Evolutionary conservation across 257 asterid species (phyloP).

Genomic region (Jaltomata sinuosa): DNA sequence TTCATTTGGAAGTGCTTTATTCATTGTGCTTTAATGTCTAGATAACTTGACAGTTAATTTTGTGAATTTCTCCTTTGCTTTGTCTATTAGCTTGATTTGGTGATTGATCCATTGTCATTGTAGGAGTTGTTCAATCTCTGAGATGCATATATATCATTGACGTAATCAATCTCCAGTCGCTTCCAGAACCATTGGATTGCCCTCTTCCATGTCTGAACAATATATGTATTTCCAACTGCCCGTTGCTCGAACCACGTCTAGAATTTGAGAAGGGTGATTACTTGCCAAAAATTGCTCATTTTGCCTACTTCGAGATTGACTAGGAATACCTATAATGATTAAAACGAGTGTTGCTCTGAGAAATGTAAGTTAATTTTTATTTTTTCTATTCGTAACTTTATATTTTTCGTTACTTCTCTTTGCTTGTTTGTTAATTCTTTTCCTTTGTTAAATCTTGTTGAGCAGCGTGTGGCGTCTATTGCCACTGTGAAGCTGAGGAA

Average conservation of each 20-base stretch:
- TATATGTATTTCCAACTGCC: too few species aligned
- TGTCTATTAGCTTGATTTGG: too few species aligned
- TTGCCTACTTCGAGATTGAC: too few species aligned
- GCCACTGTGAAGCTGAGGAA: background rate
- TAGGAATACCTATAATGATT: too few species aligned
- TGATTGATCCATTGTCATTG: background rate
- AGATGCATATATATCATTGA: too few species aligned
- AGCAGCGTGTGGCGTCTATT: background rate
- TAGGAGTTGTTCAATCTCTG: background rate
- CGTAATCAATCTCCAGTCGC: too few species aligned
- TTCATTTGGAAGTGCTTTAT: background rate
- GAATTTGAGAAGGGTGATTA: background rate
- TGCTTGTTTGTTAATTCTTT: background rate
- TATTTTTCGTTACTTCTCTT: background rate
- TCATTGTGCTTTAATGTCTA: background rate
- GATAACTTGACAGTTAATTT: background rate
- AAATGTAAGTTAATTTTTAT: too few species aligned
- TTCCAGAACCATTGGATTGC: background rate
- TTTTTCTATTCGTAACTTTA: background rate
- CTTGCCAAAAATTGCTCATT: too few species aligned
- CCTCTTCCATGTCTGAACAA: too few species aligned
- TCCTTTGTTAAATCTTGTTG: background rate
- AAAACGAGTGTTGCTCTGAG: too few species aligned
- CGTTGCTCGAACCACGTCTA: too few species aligned
- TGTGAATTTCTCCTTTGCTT: background rate